A percentile compares a stretch with the other conserved stretches of the same genome.
These are phyloP conservation scores for Corchorus olitorius DNA, from an alignment of 345 rosid genomes.

Conservation along the genomic window DNA sequence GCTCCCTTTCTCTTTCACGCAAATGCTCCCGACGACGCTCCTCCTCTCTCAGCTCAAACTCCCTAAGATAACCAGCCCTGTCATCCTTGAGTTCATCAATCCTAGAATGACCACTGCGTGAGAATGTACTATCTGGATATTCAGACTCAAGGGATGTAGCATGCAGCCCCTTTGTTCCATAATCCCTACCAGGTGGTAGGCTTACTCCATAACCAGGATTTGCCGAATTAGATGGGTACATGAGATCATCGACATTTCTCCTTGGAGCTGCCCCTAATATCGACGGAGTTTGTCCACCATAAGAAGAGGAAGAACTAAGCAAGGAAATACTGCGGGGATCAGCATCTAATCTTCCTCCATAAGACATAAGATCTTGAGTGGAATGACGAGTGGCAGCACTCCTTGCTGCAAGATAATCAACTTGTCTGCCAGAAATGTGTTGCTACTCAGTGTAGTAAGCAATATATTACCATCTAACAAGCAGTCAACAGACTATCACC, in stretches of 20 bases:
- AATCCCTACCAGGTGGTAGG: slow-evolving; percentile 97
- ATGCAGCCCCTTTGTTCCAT: slow-evolving; percentile 84
- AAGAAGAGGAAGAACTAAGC: slow-evolving; percentile 64
- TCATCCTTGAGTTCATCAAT: slow-evolving; percentile 86
- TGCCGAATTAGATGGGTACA: slow-evolving; percentile 63
- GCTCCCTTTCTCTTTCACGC: slow-evolving; percentile 77
- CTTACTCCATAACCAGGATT: slow-evolving; percentile 99
- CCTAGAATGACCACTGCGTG: slow-evolving; percentile 57
- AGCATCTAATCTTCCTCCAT: slow-evolving; percentile 78
- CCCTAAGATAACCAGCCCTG: slow-evolving; percentile 88
- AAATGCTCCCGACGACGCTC: slow-evolving; percentile 79
- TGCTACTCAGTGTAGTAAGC: slow-evolving; percentile 69
- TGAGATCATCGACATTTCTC: slow-evolving; percentile 76
- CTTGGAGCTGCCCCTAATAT: slow-evolving; percentile 91
- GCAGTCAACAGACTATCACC: slow-evolving; percentile 35
- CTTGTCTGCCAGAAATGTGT: slow-evolving; percentile 92
- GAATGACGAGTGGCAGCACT: slow-evolving; percentile 71
- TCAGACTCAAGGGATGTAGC: slow-evolving; percentile 66
- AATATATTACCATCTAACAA: slow-evolving; percentile 39
- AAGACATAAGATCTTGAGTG: slow-evolving; percentile 67
- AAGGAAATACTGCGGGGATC: slow-evolving; percentile 69
- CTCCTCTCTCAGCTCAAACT: slow-evolving; percentile 92
- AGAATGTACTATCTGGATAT: slow-evolving; percentile 51
- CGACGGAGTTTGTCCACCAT: slow-evolving; percentile 74
- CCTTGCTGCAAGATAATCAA: slow-evolving; percentile 88